Percentiles rank a stretch among this genome's conserved stretches.
Conservation (phyloP, 495 filamentous ascomycete genomes). For the Thozetella sp. region DNA sequence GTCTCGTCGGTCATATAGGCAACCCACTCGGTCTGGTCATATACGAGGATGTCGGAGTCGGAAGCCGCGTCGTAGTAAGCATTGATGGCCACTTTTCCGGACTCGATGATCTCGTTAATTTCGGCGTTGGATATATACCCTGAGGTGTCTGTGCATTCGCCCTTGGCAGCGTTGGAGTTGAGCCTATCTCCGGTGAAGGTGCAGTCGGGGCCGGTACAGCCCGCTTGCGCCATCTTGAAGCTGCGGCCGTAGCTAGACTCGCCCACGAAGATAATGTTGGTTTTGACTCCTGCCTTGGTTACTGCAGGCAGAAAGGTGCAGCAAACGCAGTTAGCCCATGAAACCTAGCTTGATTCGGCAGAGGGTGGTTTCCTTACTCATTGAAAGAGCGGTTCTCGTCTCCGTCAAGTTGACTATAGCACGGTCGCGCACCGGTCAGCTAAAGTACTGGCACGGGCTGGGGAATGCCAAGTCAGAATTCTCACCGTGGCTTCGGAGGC, state of each 20-base stretch:
- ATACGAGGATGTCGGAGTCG: constrained; percentile 41
- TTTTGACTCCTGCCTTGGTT: constrained; percentile 47
- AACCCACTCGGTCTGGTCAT: constrained; percentile 39
- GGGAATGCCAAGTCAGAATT: too few relatives aligned
- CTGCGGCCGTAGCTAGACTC: too few relatives aligned
- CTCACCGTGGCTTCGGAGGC: constrained; percentile 38
- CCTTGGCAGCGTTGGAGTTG: constrained; percentile 14
- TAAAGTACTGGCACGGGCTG: too few relatives aligned
- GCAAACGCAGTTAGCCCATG: too few relatives aligned
- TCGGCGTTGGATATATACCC: constrained; percentile 33
- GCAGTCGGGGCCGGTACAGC: constrained; percentile 5
- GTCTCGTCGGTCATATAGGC: constrained; percentile 35
- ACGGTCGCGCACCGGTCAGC: too few relatives aligned
- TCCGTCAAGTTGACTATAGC: constrained; percentile 49
- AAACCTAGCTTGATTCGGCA: too few relatives aligned
- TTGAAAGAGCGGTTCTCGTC: constrained; percentile 33
- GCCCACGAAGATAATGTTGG: too few relatives aligned
- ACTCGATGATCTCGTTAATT: constrained; percentile 25
- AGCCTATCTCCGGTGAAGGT: constrained; percentile 11
- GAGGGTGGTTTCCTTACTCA: constrained; percentile 13
- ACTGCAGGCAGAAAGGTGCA: constrained; percentile 13
- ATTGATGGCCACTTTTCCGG: constrained; percentile 6
- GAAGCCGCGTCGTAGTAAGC: constrained; percentile 12
- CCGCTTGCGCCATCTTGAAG: constrained; percentile 29
- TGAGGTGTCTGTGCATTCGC: constrained; percentile 32